Base-by-base conservation (phyloP, 129 eudicot species). In the Kitagawia praeruptora region DNA sequence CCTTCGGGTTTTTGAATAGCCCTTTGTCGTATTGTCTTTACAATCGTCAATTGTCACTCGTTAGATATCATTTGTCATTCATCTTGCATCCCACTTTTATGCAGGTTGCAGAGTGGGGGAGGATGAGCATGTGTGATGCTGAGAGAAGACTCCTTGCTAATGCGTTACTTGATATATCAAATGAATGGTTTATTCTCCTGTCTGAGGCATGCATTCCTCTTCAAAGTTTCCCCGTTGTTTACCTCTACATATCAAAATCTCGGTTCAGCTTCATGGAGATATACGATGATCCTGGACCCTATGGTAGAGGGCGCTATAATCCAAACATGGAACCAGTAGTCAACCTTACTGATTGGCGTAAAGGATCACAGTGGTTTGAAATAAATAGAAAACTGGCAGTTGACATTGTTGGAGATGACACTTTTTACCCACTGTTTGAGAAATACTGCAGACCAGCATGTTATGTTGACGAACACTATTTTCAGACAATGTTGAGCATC, bases 281-380 rank as follows among this genome's bases (percentile, higher is more conserved):
- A 19, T 78, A 83, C 28, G 97, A 92, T 49, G 97, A 88, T 25
- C 88, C 47, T 15, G 89, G 96, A 37, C 97, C 96, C 0, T 84
- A 80, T 38, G 98, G 98, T 49, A 85, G 97, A 74, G 96, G 98
- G n/a, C 85, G 97, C 14, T 92, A 94, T 70, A 76, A 88, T 81
- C 75, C 48, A 15, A 75, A 79, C 28, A 92, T 94, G 97, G 75
- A 39, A 28, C 98, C 97, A 16, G 85, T 79, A 81, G 89, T 95
- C 80, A 85, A 88, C 81, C 81, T 92, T 49, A 47, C 75, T 31
- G 81, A 95, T 21, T 95, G 98, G 98, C 89, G 97, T 40, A 92
- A 90, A 81, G 97, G 98, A 78, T 92, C 98, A 72, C 98, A 95
- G 47, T 92, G 98, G 98, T 95, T 95, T 81, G 98, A 95, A 77